Percentiles rank a stretch among this genome's conserved stretches.
phyloP scores from a whole-genome alignment of 1,284 basidiomycete species.

The Gymnopus androsaceus region DNA sequence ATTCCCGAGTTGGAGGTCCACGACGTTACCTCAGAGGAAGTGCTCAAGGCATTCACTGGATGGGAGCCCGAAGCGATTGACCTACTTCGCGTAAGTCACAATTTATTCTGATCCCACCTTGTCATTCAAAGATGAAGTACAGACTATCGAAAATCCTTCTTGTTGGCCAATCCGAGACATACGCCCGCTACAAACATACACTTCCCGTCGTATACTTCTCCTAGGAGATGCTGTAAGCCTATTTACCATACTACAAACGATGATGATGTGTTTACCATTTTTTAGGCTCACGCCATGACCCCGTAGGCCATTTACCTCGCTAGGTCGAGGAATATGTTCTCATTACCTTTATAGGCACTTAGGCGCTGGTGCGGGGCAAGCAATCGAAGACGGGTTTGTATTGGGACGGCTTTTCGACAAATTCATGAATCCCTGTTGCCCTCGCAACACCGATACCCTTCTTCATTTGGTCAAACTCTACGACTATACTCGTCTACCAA shows the following conservation, averaged over 20 bases:
- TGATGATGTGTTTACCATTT: not conserved
- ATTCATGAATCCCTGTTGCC: not conserved
- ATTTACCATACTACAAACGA: conserved; percentile 10
- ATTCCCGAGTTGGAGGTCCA: conserved; percentile 38
- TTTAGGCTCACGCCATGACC: conserved; percentile 31
- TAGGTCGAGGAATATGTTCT: not conserved
- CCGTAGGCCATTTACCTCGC: too few relatives aligned
- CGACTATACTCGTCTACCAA: conserved; percentile 1
- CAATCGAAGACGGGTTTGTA: conserved; percentile 32
- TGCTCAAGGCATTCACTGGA: conserved; percentile 32
- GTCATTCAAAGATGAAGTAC: not conserved
- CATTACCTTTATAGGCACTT: not conserved
- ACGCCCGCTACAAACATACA: conserved; percentile 31
- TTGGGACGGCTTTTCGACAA: conserved; percentile 18
- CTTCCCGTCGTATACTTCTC: conserved; percentile 30
- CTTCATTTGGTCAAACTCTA: not conserved
- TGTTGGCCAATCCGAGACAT: conserved; percentile 9
- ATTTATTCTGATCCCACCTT: not conserved
- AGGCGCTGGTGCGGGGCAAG: conserved; percentile 34
- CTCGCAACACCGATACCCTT: not conserved
- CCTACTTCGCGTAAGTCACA: conserved; percentile 38
- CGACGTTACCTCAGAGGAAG: conserved; percentile 31
- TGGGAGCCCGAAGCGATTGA: conserved; percentile 46
- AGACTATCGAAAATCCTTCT: conserved; percentile 17
- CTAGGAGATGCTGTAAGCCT: conserved; percentile 36